These are phyloP conservation scores for Paecilomyces niveus DNA, from an alignment of 2,329 filamentous ascomycete genomes.

Conservation along the genomic window DNA sequence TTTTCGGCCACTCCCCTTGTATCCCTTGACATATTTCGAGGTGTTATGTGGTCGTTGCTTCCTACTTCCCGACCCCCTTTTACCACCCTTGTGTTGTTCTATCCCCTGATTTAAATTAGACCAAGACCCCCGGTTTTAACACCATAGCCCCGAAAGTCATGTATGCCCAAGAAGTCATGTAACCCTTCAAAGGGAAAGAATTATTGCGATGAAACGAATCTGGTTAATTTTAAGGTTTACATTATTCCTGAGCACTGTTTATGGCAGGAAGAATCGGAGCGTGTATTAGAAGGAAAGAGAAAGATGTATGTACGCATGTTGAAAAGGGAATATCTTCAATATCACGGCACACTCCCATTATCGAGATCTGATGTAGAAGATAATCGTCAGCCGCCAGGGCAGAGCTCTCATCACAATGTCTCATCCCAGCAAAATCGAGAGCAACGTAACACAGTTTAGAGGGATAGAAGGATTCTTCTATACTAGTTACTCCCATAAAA, in stretches of 20 bases:
- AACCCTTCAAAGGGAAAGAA: constrained; percentile 26
- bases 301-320: constrained; percentile 1
- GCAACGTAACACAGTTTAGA: no score
- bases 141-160: constrained; percentile 26
- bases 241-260: not conserved
- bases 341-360: not conserved
- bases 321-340: not conserved
- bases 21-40: not conserved
- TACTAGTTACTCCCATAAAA: no score
- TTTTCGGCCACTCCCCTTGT: not conserved
- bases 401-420: no score
- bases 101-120: constrained; percentile 28
- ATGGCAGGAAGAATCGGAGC: not conserved
- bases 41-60: constrained; percentile 5
- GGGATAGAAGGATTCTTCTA: no score
- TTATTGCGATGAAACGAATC: constrained; percentile 23
- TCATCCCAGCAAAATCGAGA: no score
- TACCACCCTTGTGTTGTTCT: constrained; percentile 11
- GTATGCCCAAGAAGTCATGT: constrained; percentile 38
- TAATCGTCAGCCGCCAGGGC: no score
- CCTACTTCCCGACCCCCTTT: constrained; percentile 2
- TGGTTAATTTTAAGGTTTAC: not conserved
- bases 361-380: not conserved
- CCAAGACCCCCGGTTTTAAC: constrained; percentile 22
- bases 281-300: not conserved